Evolutionary conservation across 768 basidiomycete species (phyloP), one percentile per base, ranked within the genome.

Genomic region (Phylloporus sp.): DNA sequence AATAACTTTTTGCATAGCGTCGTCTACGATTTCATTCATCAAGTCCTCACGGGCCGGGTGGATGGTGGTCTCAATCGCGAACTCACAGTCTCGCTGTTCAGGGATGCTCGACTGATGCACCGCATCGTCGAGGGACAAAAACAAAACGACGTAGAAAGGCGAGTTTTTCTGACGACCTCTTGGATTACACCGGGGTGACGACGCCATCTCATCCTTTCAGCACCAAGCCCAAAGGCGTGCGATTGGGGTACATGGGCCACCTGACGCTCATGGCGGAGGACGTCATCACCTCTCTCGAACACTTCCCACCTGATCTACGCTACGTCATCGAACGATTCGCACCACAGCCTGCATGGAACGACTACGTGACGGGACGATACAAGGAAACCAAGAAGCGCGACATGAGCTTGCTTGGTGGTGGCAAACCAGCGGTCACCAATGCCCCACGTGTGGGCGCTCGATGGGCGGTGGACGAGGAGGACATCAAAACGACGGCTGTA

Each of bases 1-100:
- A 97, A 99, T 68, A 97, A 98, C 63, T 98, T 98, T 65, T 69
- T 98, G 24, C 96, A 99, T 63, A 92, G 90, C 58, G 86, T 93
- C 24, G 91, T 96, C 15, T 98, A 98, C 62, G 96, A 99, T 63
- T 72, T 96, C 48, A 75, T 98, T 1, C 96, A 98, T 62, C 96
- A 98, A 65, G 84, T 98, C 36, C 75, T 99, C 45, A 94, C 89
- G 2, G 94, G 92, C 13, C 80, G 83, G 21, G 77, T 93, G 18
- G 88, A 92, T 14, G 73, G 74, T n/a, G 84, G 89, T 4, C 75
- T 81, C 42, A 96, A 96, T 59, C 81, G 90, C 46, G 86, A 93
- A 54, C 75, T 98, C 26, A 82, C 84, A 18, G 69, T 94, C 8
- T 75, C 87, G 2, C 72, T 97, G 24, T 96, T 99, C 67, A 77